These are phyloP conservation scores for Juncus inflexus DNA, from an alignment of 176 grass and related monocot species.

Conservation along the genomic window DNA sequence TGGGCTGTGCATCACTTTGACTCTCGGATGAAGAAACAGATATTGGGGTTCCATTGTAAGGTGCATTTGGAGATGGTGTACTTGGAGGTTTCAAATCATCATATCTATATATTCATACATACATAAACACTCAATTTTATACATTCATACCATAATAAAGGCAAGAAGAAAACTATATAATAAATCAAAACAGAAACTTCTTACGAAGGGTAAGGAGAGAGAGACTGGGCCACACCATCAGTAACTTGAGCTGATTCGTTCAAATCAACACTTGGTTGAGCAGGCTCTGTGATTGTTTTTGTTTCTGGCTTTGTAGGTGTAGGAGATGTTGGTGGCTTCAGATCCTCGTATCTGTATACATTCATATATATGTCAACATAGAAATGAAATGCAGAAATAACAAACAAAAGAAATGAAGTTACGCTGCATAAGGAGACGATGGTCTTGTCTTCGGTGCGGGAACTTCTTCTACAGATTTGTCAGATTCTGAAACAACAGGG, in stretches of 20 bases:
- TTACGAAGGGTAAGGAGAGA: slow-evolving; percentile 35
- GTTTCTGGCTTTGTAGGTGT: slow-evolving; percentile 24
- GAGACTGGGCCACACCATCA: slow-evolving; percentile 6
- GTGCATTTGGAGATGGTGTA: slow-evolving; percentile 33
- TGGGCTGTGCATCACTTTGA: slow-evolving; percentile 2
- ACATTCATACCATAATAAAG: background rate
- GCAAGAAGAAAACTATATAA: slow-evolving; percentile 2
- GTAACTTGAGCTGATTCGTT: slow-evolving; percentile 13
- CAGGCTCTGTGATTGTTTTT: background rate
- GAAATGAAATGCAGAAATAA: background rate
- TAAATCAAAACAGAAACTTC: background rate
- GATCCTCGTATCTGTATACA: slow-evolving; percentile 35
- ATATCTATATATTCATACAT: slow-evolving; percentile 24
- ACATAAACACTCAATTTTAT: background rate
- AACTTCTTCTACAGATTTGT: slow-evolving; percentile 2
- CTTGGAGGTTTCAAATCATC: slow-evolving; percentile 45
- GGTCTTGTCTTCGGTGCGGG: slow-evolving; percentile 9
- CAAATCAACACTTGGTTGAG: background rate
- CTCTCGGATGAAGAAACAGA: slow-evolving; percentile 14
- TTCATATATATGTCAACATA: slow-evolving; percentile 10
- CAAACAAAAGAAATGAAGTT: slow-evolving; percentile 24
- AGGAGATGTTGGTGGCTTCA: slow-evolving; percentile 39
- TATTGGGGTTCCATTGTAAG: slow-evolving; percentile 15
- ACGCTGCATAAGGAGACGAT: slow-evolving; percentile 38
- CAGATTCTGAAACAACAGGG: background rate